Percentiles rank a stretch among this genome's conserved stretches.
These are phyloP conservation scores for Collybiopsis confluens DNA, from an alignment of 768 basidiomycete species.

Conservation along the genomic window DNA sequence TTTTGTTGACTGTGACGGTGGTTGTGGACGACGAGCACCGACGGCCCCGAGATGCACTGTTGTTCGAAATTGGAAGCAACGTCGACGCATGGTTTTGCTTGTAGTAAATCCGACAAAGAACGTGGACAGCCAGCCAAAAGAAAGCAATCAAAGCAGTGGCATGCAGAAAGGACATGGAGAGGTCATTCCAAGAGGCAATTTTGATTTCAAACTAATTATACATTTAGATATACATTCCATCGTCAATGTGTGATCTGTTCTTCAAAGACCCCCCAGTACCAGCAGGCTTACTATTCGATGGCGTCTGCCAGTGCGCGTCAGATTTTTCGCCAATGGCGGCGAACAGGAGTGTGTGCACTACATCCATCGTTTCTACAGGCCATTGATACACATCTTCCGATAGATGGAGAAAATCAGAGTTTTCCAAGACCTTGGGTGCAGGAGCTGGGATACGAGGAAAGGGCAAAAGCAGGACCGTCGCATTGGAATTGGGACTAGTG, in stretches of 20 bases:
- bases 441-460: constrained; percentile 38
- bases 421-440: constrained; percentile 34
- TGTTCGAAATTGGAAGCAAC: background rate
- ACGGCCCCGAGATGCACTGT: background rate
- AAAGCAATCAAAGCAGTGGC: background rate
- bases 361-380: constrained; percentile 28
- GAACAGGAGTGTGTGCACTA: constrained; percentile 33
- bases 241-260: background rate
- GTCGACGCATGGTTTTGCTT: background rate
- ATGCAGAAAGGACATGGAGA: background rate
- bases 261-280: background rate
- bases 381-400: constrained; percentile 31
- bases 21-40: background rate
- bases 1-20: constrained; percentile 14
- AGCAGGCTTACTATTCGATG: background rate
- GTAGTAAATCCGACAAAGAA: background rate
- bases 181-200: too few species aligned
- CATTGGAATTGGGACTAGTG: constrained; percentile 11
- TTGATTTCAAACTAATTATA: background rate
- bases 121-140: background rate
- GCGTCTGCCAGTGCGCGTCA: background rate
- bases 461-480: constrained; percentile 44
- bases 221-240: constrained; percentile 8
- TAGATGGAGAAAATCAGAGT: constrained; percentile 28
- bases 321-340: constrained; percentile 19